Evolutionary conservation across 495 filamentous ascomycete species (phyloP), one percentile per base, ranked within the genome.

Genomic region (Filosporella fistucella): DNA sequence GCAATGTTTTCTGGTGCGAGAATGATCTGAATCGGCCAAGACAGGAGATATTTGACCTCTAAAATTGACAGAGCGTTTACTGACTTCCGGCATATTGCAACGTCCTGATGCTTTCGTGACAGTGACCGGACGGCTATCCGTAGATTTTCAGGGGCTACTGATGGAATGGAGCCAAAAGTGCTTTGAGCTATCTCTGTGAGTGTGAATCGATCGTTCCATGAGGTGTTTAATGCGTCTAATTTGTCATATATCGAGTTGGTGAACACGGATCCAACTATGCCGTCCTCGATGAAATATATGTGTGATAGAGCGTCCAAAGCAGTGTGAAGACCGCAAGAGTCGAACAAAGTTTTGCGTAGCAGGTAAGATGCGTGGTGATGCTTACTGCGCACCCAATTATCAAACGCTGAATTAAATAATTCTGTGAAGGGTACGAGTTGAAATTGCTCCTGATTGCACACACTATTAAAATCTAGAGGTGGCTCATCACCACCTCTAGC

Each of bases 21-120:
- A 18, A 96, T 78, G 39, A 95, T 93, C 26, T 82, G 84, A n/a
- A 95, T 71, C 0, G 89, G 81, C 91, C 91, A 96, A 7, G 86
- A 79, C 3, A 96, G 71, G 38, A 75, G 63, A 51, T 84, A 87
- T 3, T 67, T 68, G 10, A 88, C 68, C 6, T 68, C 71, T 4
- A 88, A 68, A n/a, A 61, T 64, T 9, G 75, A 66, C 7, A 90
- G 69, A 14, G 54, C 46, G 12, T 71, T 68, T 23, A 78, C 68
- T 2, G 71, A 69, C 49, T 52, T 62, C 29, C 76, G 63, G 21
- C 66, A 52, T 6, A 62, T 64, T 6, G 59, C 54, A 17, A 69
- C 59, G 37, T 55, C 55, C 3, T 67, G 41, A 11, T 42, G 47
- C 37, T 62, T 63, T 4, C 71, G 64, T 25, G 76, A 68, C 26